Conservation (phyloP, 2,329 filamentous ascomycete species). For the Trichoderma simmonsii region DNA sequence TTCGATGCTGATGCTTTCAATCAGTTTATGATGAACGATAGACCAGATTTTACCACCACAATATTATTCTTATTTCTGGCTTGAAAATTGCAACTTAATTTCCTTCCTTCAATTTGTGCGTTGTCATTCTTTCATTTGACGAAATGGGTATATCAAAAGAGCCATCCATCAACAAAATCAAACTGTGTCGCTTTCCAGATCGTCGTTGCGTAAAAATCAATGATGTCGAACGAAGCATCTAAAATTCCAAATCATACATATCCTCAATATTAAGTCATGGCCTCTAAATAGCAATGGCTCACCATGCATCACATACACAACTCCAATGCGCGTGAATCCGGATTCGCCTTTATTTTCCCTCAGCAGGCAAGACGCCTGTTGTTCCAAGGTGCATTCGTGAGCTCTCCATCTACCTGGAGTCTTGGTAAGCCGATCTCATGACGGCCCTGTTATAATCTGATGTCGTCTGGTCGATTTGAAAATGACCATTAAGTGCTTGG, state of each 20-base stretch:
- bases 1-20: constrained; percentile 8
- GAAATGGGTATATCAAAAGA: neutral
- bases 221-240: neutral
- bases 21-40: constrained; percentile 14
- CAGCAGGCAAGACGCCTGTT: neutral
- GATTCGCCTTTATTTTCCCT: neutral
- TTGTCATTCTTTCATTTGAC: neutral
- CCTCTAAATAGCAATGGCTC: neutral
- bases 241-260: neutral
- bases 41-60: neutral
- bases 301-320: neutral
- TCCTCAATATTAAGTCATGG: neutral
- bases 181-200: neutral
- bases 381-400: neutral
- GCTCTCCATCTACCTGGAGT: constrained; percentile 24
- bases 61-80: constrained; percentile 3
- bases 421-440: constrained; percentile 33
- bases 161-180: neutral
- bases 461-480: constrained; percentile 34
- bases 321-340: neutral
- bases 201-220: neutral
- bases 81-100: constrained; percentile 12
- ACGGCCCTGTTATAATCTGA: constrained; percentile 37
- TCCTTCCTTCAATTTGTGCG: neutral
- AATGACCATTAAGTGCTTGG: constrained; percentile 25